Evolutionary conservation across 148 eudicot genomes (phyloP).

Genomic region (Amaranthus palmeri): DNA sequence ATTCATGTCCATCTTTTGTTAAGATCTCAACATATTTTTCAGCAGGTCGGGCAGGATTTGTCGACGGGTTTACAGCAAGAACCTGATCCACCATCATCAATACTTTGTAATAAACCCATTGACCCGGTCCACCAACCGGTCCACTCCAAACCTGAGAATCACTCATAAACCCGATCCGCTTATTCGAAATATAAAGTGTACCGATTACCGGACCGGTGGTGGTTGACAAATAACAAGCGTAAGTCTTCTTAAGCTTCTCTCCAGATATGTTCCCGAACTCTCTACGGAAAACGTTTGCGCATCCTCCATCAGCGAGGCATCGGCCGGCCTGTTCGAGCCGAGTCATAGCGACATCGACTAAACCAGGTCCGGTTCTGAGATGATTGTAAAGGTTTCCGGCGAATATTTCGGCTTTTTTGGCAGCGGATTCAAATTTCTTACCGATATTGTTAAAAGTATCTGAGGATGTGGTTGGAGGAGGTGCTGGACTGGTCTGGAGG

Average conservation of each 20-base stretch:
- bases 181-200: constrained; percentile 40
- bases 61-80: constrained; percentile 23
- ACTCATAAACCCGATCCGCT: constrained; percentile 49
- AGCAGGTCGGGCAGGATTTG: constrained; percentile 12
- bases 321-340: constrained; percentile 49
- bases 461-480: constrained; percentile 15
- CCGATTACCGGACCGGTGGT: constrained; percentile 54
- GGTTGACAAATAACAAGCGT: constrained; percentile 48
- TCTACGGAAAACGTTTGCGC: constrained; percentile 35
- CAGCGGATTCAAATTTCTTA: constrained; percentile 26
- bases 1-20: constrained; percentile 35
- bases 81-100: constrained; percentile 28
- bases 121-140: background rate
- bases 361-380: constrained; percentile 43
- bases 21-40: constrained; percentile 33
- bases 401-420: constrained; percentile 33
- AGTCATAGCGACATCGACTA: constrained; percentile 39
- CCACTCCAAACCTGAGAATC: constrained; percentile 38
- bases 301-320: constrained; percentile 51
- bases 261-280: constrained; percentile 36
- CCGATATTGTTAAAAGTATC: constrained; percentile 20
- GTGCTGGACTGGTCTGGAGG: constrained; percentile 28
- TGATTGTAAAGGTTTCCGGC: constrained; percentile 44
- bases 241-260: constrained; percentile 37
- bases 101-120: constrained; percentile 39